phyloP scores from a whole-genome alignment of 192 early-diverging fungal genomes.

The Anaeromyces robustus region DNA sequence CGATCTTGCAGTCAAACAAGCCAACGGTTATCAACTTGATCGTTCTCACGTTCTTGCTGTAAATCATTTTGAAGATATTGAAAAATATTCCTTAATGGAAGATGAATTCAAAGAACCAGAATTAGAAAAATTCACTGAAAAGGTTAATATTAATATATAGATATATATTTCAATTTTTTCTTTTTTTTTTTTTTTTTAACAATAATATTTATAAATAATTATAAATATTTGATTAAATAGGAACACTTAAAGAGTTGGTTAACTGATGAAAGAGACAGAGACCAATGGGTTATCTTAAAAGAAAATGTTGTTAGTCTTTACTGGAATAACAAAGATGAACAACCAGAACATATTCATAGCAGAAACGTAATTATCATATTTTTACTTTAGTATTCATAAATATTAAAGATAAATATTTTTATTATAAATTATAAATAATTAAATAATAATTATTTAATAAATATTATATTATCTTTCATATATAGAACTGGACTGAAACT shows the following conservation, averaged over 20 bases:
- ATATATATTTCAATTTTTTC: too few relatives aligned
- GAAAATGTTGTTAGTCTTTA: conserved; percentile 70
- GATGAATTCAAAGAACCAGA: conserved; percentile 62
- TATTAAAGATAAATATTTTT: conserved; percentile 1
- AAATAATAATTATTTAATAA: background rate
- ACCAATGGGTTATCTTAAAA: conserved; percentile 81
- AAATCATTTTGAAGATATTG: conserved; percentile 85
- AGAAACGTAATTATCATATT: conserved; percentile 23
- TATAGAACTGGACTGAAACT: conserved; percentile 83
- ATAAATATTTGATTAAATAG: conserved; percentile 28
- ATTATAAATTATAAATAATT: background rate
- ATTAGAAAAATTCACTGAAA: conserved; percentile 35
- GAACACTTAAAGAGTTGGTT: conserved; percentile 87
- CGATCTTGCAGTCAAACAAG: conserved; percentile 49
- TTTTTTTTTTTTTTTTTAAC: too few relatives aligned
- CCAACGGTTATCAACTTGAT: conserved; percentile 67
- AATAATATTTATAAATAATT: background rate
- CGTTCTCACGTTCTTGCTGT: conserved; percentile 64
- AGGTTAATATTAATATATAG: too few relatives aligned
- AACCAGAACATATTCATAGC: conserved; percentile 56
- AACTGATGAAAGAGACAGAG: conserved; percentile 61
- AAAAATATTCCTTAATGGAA: conserved; percentile 53
- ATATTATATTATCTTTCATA: background rate
- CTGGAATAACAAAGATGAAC: conserved; percentile 80
- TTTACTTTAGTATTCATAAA: too few relatives aligned